Conservation (phyloP, 2,329 filamentous ascomycete species). For the Neobulgaria alba region DNA sequence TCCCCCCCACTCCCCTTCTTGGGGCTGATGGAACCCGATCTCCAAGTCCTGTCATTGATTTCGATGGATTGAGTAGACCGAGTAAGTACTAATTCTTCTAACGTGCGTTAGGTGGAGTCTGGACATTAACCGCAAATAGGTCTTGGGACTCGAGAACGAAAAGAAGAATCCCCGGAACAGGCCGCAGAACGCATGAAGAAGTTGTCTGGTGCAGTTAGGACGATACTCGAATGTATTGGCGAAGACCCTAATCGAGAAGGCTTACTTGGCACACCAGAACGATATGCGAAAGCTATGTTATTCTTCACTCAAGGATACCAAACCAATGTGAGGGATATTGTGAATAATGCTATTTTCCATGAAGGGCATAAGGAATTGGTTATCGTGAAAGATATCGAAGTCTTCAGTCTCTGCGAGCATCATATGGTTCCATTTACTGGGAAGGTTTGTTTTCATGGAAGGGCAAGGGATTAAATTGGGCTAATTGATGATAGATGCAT, state of each 20-base stretch:
- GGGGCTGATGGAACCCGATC: slow-evolving; percentile 32
- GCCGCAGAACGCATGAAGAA: slow-evolving; percentile 44
- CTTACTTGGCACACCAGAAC: slow-evolving; percentile 61
- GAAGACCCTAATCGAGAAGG: slow-evolving; percentile 60
- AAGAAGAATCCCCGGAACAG: slow-evolving; percentile 47
- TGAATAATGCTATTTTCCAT: slow-evolving; percentile 90
- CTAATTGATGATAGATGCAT: slow-evolving; percentile 63
- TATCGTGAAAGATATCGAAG: slow-evolving; percentile 94
- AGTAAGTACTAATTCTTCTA: slow-evolving; percentile 35
- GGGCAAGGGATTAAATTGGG: no score
- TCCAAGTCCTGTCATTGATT: slow-evolving; percentile 51
- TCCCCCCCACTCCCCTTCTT: not conserved
- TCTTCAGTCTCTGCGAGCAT: slow-evolving; percentile 89
- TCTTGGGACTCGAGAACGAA: slow-evolving; percentile 53
- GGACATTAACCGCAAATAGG: slow-evolving; percentile 33
- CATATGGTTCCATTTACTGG: slow-evolving; percentile 93
- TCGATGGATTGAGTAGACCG: slow-evolving; percentile 52
- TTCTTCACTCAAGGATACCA: slow-evolving; percentile 97
- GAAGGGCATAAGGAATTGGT: slow-evolving; percentile 97
- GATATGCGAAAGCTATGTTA: slow-evolving; percentile 92
- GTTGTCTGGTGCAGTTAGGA: slow-evolving; percentile 54
- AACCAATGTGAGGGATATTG: slow-evolving; percentile 82
- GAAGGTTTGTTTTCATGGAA: slow-evolving; percentile 52
- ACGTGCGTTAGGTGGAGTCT: no score
- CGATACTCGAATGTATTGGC: slow-evolving; percentile 59